phyloP scores from a whole-genome alignment of 1,139 yeast species.

The Suhomyces wounanorum region DNA sequence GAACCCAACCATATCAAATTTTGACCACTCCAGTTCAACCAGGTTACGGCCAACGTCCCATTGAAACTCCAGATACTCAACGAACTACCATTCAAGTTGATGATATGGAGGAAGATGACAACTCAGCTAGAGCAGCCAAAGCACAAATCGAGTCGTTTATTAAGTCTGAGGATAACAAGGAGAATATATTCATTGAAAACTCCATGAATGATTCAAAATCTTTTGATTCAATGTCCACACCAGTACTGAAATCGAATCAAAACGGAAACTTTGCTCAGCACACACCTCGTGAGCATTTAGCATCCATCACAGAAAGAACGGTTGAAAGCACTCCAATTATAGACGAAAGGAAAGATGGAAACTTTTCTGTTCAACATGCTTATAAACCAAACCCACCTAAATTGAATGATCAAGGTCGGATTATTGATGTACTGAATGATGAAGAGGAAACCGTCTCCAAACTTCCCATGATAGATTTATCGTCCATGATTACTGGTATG shows the following conservation, averaged over 20 bases:
- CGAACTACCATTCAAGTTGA: conserved; percentile 49
- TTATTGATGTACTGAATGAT: conserved; percentile 17
- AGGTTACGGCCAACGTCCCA: conserved; percentile 17
- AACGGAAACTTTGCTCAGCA: conserved; percentile 7
- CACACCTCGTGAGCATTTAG: conserved; percentile 27
- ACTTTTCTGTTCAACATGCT: conserved; percentile 15
- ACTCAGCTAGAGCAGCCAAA: conserved; percentile 33
- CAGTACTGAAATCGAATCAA: conserved; percentile 21
- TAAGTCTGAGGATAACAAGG: conserved; percentile 43
- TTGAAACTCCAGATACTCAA: conserved; percentile 52
- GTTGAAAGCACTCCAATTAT: conserved; percentile 34
- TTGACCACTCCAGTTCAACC: conserved; percentile 46
- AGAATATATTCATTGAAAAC: conserved; percentile 42
- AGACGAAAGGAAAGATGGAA: conserved; percentile 17
- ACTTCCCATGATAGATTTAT: conserved; percentile 36
- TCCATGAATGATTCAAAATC: conserved; percentile 19
- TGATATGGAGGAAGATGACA: conserved; percentile 33
- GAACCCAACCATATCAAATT: conserved; percentile 14
- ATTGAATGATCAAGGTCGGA: conserved; percentile 34
- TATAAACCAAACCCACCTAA: conserved; percentile 40
- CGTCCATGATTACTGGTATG: conserved; percentile 44
- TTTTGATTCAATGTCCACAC: conserved; percentile 34
- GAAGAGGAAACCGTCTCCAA: conserved; percentile 10
- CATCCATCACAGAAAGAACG: conserved; percentile 42
- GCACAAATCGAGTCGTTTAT: conserved; percentile 35